Percentiles rank a stretch among this genome's conserved stretches.
Evolutionary conservation across 1,284 basidiomycete species (phyloP).

Genomic region (Omphalotus olearius): DNA sequence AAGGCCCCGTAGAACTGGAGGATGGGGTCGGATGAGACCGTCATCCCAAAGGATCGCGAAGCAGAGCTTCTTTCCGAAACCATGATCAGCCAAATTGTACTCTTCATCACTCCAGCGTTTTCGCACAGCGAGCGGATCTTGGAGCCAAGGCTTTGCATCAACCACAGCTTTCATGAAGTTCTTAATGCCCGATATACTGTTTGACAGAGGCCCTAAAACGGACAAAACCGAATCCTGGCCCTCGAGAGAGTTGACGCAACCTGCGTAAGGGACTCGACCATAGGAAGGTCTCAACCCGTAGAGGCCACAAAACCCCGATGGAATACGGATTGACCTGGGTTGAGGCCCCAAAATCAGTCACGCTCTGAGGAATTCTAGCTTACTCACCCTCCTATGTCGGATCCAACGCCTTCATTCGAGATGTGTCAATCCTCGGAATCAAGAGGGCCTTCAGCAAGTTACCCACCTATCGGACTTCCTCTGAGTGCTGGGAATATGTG

Average conservation of each 20-base stretch:
- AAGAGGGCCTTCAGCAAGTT: too few relatives aligned
- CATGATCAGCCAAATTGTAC: slow-evolving; percentile 49
- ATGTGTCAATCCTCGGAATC: background rate
- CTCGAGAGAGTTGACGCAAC: slow-evolving; percentile 55
- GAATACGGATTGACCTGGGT: slow-evolving; percentile 62
- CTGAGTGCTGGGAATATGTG: slow-evolving; percentile 39
- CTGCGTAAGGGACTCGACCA: slow-evolving; percentile 67
- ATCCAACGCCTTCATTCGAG: slow-evolving; percentile 48
- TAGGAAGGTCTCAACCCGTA: slow-evolving; percentile 73
- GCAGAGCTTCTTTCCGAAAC: slow-evolving; percentile 40
- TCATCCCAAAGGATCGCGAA: slow-evolving; percentile 59
- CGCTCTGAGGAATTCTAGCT: slow-evolving; percentile 10
- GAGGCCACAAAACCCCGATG: slow-evolving; percentile 60
- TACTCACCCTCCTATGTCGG: slow-evolving; percentile 63
- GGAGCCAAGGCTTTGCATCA: slow-evolving; percentile 59
- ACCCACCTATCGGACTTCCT: slow-evolving; percentile 54
- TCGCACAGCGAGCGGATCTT: slow-evolving; percentile 58
- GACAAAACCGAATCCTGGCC: slow-evolving; percentile 73
- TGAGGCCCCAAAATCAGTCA: background rate
- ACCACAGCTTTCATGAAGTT: slow-evolving; percentile 65
- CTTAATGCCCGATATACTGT: slow-evolving; percentile 57
- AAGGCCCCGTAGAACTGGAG: slow-evolving; percentile 65
- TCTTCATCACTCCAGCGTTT: slow-evolving; percentile 63
- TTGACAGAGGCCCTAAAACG: slow-evolving; percentile 71
- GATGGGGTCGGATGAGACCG: slow-evolving; percentile 61